These are phyloP conservation scores for Ogataea pignaliae DNA, from an alignment of 805 yeast genomes.

Conservation along the genomic window DNA sequence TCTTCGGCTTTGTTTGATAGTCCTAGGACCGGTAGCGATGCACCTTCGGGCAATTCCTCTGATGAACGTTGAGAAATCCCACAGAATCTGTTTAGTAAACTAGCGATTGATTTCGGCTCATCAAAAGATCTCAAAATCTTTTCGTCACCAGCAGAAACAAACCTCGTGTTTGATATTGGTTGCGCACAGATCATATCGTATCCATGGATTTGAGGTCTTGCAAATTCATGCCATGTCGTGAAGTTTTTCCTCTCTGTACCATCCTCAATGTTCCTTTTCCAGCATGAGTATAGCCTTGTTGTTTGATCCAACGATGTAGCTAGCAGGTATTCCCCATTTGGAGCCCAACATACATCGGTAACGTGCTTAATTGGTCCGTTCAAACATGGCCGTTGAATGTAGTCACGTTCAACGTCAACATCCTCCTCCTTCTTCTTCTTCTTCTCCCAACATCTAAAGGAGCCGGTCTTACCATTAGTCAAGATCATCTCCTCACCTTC, in stretches of 20 bases:
- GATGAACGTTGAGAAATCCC: slow-evolving; percentile 30
- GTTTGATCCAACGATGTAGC: slow-evolving; percentile 92
- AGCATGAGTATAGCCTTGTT: slow-evolving; percentile 72
- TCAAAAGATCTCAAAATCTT: slow-evolving; percentile 86
- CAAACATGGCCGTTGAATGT: slow-evolving; percentile 44
- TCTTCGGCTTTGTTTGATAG: slow-evolving; percentile 78
- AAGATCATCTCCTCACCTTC: slow-evolving; percentile 46
- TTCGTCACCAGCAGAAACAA: slow-evolving; percentile 95
- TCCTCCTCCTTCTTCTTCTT: slow-evolving; percentile 12
- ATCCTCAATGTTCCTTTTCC: slow-evolving; percentile 35
- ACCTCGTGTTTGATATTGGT: slow-evolving; percentile 53
- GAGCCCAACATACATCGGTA: slow-evolving; percentile 77
- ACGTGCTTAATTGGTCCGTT: slow-evolving; percentile 75
- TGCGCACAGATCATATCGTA: slow-evolving; percentile 87
- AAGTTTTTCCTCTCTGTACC: slow-evolving; percentile 23
- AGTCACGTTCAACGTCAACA: slow-evolving; percentile 24
- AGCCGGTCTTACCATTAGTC: slow-evolving; percentile 89
- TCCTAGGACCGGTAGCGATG: slow-evolving; percentile 89
- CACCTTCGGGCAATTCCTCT: slow-evolving; percentile 65
- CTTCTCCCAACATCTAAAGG: slow-evolving; percentile 72
- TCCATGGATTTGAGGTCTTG: slow-evolving; percentile 98
- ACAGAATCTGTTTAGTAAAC: slow-evolving; percentile 51
- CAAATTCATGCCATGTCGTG: slow-evolving; percentile 79
- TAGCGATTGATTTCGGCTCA: slow-evolving; percentile 75
- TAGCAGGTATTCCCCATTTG: slow-evolving; percentile 59